Percentiles rank a stretch among this genome's conserved stretches.
Conservation (phyloP, 768 basidiomycete genomes). For the Amanita phalloides region DNA sequence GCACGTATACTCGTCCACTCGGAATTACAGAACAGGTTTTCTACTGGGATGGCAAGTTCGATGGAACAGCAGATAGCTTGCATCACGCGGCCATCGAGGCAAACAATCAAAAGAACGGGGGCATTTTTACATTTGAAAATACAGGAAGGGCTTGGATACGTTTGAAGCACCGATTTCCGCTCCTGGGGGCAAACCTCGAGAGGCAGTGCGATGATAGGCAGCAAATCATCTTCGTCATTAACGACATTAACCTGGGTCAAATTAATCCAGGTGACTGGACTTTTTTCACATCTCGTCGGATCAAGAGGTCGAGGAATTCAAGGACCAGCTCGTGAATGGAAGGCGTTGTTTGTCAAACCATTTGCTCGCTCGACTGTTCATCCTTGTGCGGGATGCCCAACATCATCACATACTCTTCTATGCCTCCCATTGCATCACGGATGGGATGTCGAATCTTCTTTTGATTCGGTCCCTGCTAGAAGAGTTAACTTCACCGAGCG, state of each 20-base stretch:
- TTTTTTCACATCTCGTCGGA: constrained; percentile 16
- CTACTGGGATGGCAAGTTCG: constrained; percentile 21
- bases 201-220: constrained; percentile 10
- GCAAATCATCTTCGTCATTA: constrained; percentile 24
- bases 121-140: constrained; percentile 14
- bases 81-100: constrained; percentile 16
- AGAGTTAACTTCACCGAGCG: constrained; percentile 15
- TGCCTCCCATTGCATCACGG: constrained; percentile 30
- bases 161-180: constrained; percentile 30
- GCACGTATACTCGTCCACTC: constrained; percentile 19
- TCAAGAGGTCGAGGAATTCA: constrained; percentile 16
- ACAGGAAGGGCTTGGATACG: constrained; percentile 26
- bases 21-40: constrained; percentile 21
- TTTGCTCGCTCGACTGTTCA: constrained; percentile 22
- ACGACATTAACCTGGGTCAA: constrained; percentile 18
- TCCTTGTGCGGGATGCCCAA: constrained; percentile 20
- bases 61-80: constrained; percentile 25
- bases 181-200: constrained; percentile 24
- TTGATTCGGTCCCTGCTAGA: constrained; percentile 27
- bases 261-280: constrained; percentile 18
- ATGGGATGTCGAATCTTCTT: constrained; percentile 23
- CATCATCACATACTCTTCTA: constrained; percentile 24
- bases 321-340: constrained; percentile 15
- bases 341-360: constrained; percentile 21
- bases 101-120: background rate